These are phyloP conservation scores for Tylopilus cervinicoccineus DNA, from an alignment of 768 basidiomycete genomes.

Conservation along the genomic window DNA sequence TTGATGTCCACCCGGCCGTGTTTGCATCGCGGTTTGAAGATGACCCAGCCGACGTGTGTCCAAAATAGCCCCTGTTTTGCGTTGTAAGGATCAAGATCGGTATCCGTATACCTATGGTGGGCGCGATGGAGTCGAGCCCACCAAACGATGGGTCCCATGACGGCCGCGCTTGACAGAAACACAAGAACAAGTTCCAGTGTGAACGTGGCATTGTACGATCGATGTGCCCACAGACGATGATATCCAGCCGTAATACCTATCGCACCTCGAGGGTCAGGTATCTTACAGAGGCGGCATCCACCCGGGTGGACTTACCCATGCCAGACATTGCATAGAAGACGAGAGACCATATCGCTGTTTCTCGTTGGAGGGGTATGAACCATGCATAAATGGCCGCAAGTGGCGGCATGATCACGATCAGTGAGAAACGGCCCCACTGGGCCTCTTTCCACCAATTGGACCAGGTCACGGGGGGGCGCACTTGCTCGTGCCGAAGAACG, in stretches of 20 bases:
- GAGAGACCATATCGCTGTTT: conserved; percentile 1
- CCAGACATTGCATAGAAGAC: background rate
- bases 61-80: conserved; percentile 81
- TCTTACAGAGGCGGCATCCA: background rate
- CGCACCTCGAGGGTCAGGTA: background rate
- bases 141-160: conserved; percentile 95
- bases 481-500: conserved; percentile 56
- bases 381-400: conserved; percentile 65
- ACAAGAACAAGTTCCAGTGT: background rate
- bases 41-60: conserved; percentile 87
- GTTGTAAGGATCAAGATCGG: conserved; percentile 89
- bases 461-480: conserved; percentile 59
- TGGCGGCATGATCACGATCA: conserved; percentile 66
- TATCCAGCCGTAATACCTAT: conserved; percentile 5
- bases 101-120: conserved; percentile 93
- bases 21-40: conserved; percentile 82
- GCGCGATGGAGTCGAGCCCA: conserved; percentile 94
- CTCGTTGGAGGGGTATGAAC: conserved; percentile 3
- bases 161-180: conserved; percentile 40
- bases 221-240: conserved; percentile 1
- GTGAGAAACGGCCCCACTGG: conserved; percentile 65
- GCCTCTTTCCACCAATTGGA: conserved; percentile 53
- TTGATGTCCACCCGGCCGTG: conserved; percentile 84
- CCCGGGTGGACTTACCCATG: background rate
- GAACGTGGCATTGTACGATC: background rate